Base-by-base conservation (phyloP, 2,329 filamentous ascomycete genomes). In the Orbilia javanica region DNA sequence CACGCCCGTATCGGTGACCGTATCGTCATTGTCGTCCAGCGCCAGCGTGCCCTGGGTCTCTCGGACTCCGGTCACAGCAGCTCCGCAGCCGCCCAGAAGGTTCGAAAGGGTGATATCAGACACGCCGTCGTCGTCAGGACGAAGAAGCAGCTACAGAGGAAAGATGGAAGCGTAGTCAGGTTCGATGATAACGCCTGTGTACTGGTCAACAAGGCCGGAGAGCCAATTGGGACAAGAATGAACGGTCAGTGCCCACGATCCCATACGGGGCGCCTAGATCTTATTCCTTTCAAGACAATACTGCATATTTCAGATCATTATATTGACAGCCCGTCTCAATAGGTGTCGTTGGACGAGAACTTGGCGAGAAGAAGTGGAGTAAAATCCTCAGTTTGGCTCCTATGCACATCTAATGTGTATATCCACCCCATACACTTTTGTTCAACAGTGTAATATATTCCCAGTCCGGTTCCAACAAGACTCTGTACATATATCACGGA, bases 161-260 rank as follows among this genome's bases (percentile, higher is more conserved):
- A 90, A 34, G 96, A 99, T 86, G 96, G 96, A 65, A 94, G 91
- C 83, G 90, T 96, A 55, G 91, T 99, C 81, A 91, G 91, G 81
- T 99, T 99, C 84, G 96, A 97, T 85, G 96, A 99, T 86, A 99
- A 99, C 85, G 96, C 96, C 57, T 99, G 96, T 84, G 96, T 99
- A 53, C 87, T 99, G 81, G 92, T 99, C 84, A 98, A 96, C 86
- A 99, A 98, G 88, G 89, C 93, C 8, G 96, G 96, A 50, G 96
- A 99, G 84, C 96, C 96, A 25, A 93, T 99, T 81, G 96, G 96
- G 65, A 94, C 92, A 15, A 91, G 96, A 84, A 89, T 97, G 87
- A 97, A 93, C 85, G 93, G 90, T 88, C 20, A 48, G 18, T 10
- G n/a, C 11, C 29, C 29, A 46, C 18, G 6, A 50, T 36, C 20